Percentiles rank a stretch among this genome's conserved stretches.
phyloP scores from a whole-genome alignment of 2,329 filamentous ascomycete genomes.

The Dactylellina drechsleri region DNA sequence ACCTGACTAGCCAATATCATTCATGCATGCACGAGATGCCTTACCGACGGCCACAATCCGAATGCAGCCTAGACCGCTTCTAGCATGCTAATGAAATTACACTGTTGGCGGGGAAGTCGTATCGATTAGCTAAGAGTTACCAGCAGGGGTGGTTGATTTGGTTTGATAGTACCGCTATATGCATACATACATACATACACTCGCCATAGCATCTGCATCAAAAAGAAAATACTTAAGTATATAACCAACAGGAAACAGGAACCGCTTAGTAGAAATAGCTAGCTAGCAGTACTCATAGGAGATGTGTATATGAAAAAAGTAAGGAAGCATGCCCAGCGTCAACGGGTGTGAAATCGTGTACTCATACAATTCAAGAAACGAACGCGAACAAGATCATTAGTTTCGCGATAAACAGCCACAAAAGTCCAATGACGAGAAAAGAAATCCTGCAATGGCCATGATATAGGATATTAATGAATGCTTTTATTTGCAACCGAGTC shows the following conservation, averaged over 20 bases:
- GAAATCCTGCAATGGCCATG: background rate
- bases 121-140: conserved; percentile 21
- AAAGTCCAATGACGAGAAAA: too few relatives aligned
- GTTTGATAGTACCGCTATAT: background rate
- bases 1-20: background rate
- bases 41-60: conserved; percentile 51
- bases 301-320: background rate
- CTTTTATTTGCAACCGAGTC: background rate
- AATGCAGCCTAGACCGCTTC: conserved; percentile 23
- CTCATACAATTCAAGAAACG: conserved; percentile 49
- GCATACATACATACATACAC: conserved; percentile 9
- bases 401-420: too few relatives aligned
- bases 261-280: too few relatives aligned
- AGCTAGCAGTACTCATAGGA: too few relatives aligned
- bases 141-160: too few relatives aligned
- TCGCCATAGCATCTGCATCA: too few relatives aligned
- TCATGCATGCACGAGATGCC: background rate
- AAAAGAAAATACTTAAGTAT: conserved; percentile 3
- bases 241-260: background rate
- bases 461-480: background rate
- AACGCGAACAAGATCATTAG: background rate
- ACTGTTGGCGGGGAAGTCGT: conserved; percentile 4
- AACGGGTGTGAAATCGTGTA: conserved; percentile 28
- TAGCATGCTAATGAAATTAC: background rate
- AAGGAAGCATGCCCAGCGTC: conserved; percentile 33